Evolutionary conservation across 139 green algal genomes (phyloP).

Genomic region (Medakamo hakoo): DNA sequence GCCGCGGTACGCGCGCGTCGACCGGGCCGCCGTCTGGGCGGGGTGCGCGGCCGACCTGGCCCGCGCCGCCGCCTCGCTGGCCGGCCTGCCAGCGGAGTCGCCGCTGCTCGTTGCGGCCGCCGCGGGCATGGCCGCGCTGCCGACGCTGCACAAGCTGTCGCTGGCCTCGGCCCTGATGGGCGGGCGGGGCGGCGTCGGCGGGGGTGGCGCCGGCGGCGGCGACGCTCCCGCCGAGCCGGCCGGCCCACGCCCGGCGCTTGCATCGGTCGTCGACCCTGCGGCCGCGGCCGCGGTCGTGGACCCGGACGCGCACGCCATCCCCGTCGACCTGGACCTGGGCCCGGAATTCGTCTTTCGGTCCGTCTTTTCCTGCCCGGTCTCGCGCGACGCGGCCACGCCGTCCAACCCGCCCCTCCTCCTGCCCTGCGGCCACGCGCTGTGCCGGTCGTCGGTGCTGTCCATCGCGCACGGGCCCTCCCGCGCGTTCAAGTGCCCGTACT

Average conservation of each 20-base stretch:
- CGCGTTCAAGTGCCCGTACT: constrained; percentile 94
- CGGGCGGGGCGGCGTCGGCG: too few species aligned
- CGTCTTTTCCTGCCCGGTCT: constrained; percentile 86
- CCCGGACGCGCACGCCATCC: constrained; percentile 43
- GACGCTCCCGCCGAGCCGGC: too few species aligned
- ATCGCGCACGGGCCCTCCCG: constrained; percentile 55
- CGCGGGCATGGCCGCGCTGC: constrained; percentile 65
- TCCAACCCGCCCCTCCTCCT: constrained; percentile 87
- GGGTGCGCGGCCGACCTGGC: neutral
- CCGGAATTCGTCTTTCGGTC: constrained; percentile 79
- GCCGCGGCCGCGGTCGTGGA: neutral
- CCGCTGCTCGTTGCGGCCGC: constrained; percentile 56
- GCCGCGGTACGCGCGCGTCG: neutral
- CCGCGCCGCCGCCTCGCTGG: neutral
- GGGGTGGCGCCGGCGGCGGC: constrained; percentile 45
- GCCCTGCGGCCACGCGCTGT: constrained; percentile 86
- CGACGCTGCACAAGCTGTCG: constrained; percentile 73
- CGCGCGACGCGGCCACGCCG: constrained; percentile 36
- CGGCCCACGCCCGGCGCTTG: constrained; percentile 3
- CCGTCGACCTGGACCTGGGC: constrained; percentile 78
- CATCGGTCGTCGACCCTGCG: neutral
- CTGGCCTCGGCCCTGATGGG: too few species aligned
- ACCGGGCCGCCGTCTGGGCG: neutral
- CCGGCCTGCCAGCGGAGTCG: neutral
- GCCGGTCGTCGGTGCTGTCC: constrained; percentile 50